A percentile compares a stretch with the other conserved stretches of the same genome.
These are phyloP conservation scores for Periglandula ipomoeae DNA, from an alignment of 2,329 filamentous ascomycete genomes.

Conservation along the genomic window DNA sequence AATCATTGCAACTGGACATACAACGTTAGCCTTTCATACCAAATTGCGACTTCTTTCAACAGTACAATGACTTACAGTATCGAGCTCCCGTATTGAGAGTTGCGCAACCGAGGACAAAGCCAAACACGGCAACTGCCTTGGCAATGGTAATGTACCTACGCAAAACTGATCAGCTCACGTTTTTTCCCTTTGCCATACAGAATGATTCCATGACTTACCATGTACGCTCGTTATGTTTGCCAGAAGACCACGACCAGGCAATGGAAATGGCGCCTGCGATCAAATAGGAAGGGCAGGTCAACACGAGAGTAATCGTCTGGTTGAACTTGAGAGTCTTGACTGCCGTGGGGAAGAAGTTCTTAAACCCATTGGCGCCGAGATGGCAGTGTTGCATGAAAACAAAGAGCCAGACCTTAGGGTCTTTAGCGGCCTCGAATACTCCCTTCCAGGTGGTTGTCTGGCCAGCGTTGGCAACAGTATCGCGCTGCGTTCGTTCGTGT, in stretches of 20 bases:
- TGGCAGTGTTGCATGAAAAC: conserved; percentile 39
- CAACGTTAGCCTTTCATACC: not conserved
- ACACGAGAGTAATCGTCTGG: conserved; percentile 1
- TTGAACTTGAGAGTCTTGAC: conserved; percentile 24
- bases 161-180: not conserved
- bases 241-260: conserved; percentile 21
- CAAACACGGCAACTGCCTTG: conserved; percentile 28
- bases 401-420: conserved; percentile 36
- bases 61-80: conserved; percentile 10
- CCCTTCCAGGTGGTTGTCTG: conserved; percentile 24
- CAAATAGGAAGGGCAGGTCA: conserved; percentile 27
- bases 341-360: conserved; percentile 35
- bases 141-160: conserved; percentile 30
- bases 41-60: not conserved
- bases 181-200: no score
- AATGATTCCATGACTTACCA: conserved; percentile 13
- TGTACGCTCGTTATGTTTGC: conserved; percentile 31
- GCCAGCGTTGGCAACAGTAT: conserved; percentile 27
- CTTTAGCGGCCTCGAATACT: conserved; percentile 30
- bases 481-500: conserved; percentile 27
- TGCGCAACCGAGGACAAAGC: conserved; percentile 23
- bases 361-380: conserved; percentile 33
- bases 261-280: conserved; percentile 20
- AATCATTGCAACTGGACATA: conserved; percentile 16
- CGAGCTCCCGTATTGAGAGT: conserved; percentile 18